phyloP scores from a whole-genome alignment of 306 rosid genomes.

The Medicago ruthenica region DNA sequence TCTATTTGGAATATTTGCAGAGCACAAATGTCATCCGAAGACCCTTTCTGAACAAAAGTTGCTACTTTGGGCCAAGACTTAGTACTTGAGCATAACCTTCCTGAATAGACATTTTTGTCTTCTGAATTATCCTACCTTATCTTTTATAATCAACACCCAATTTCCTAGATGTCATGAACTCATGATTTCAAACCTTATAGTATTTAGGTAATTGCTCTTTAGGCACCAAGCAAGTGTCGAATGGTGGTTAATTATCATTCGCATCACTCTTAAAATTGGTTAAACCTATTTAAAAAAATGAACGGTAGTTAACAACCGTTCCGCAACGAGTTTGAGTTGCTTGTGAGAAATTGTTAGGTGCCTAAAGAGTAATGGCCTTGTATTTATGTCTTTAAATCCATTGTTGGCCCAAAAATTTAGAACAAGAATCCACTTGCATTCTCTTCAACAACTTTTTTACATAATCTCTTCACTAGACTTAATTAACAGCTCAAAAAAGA shows the following conservation, averaged over 20 bases:
- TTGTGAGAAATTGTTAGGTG: no score
- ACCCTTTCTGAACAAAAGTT: constrained; percentile 4
- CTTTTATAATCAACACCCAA: not conserved
- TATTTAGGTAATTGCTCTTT: no score
- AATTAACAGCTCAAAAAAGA: constrained; percentile 27
- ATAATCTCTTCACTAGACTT: constrained; percentile 43
- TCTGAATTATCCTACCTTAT: not conserved
- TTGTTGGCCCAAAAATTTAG: not conserved
- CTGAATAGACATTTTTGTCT: constrained; percentile 2
- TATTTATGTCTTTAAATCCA: no score
- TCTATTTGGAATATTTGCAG: constrained; percentile 23
- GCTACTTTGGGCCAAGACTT: not conserved
- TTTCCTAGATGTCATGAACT: not conserved
- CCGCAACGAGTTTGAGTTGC: no score
- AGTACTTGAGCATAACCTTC: not conserved
- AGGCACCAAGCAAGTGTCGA: no score
- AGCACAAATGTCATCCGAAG: constrained; percentile 7
- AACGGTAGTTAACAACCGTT: no score
- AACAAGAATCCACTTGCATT: constrained; percentile 1
- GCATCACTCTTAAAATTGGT: no score
- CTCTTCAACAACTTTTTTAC: constrained; percentile 38
- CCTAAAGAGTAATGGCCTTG: no score
- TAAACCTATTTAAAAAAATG: no score
- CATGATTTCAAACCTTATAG: not conserved
- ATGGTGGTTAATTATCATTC: no score